phyloP scores from a whole-genome alignment of 1,284 basidiomycete species.

The Puccinia triticina region DNA sequence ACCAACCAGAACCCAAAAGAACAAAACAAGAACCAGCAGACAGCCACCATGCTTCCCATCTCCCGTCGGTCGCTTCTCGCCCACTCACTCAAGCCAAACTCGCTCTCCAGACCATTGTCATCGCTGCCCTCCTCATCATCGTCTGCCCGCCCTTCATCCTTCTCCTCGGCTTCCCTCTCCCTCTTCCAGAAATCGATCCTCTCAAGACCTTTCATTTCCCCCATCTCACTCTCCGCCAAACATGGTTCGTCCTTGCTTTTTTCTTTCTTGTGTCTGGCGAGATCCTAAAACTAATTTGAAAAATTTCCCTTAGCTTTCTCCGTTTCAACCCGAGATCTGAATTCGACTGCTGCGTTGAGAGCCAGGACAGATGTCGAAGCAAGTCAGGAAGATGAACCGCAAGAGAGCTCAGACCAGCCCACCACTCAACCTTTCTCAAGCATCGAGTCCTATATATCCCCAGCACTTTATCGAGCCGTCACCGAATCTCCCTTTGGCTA shows the following conservation, averaged over 20 bases:
- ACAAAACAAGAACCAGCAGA: no score
- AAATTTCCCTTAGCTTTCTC: slow-evolving; percentile 28
- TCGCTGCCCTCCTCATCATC: neutral
- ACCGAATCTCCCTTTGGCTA: slow-evolving; percentile 71
- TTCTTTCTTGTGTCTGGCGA: neutral
- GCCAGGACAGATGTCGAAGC: slow-evolving; percentile 7
- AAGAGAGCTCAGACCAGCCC: slow-evolving; percentile 18
- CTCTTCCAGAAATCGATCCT: neutral
- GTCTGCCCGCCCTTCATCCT: slow-evolving; percentile 5
- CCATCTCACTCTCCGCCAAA: slow-evolving; percentile 2
- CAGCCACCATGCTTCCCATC: slow-evolving; percentile 7
- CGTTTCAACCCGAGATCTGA: slow-evolving; percentile 25
- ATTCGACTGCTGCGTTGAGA: slow-evolving; percentile 34
- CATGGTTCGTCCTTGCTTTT: slow-evolving; percentile 11
- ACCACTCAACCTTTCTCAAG: slow-evolving; percentile 30
- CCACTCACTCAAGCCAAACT: slow-evolving; percentile 7
- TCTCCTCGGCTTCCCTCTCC: slow-evolving; percentile 1
- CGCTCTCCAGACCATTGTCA: slow-evolving; percentile 9
- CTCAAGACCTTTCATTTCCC: neutral
- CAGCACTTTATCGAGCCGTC: slow-evolving; percentile 57
- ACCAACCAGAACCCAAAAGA: no score
- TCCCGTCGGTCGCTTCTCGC: slow-evolving; percentile 25
- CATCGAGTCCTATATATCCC: slow-evolving; percentile 36
- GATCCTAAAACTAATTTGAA: neutral
- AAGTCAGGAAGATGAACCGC: neutral